Evolutionary conservation across 352 stramenopile genomes (phyloP).

Genomic region (Pythium chondricola): DNA sequence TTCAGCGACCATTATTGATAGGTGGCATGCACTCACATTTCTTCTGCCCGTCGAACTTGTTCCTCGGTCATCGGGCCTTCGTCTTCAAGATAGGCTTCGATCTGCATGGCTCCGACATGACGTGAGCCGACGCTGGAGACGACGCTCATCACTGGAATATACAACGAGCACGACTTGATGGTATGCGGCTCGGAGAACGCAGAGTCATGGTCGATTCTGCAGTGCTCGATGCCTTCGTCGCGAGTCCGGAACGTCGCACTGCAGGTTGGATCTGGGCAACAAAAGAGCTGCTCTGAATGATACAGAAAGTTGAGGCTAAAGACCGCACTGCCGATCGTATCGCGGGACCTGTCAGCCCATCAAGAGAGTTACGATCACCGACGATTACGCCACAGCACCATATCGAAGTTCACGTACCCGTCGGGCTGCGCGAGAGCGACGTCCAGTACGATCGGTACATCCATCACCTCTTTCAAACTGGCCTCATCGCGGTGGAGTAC

Average conservation of each 20-base stretch:
- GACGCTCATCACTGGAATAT: constrained; percentile 37
- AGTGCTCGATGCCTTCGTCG: constrained; percentile 28
- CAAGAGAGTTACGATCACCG: no score
- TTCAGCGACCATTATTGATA: no score
- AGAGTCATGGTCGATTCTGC: constrained; percentile 22
- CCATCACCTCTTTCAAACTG: constrained; percentile 43
- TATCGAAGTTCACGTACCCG: constrained; percentile 11
- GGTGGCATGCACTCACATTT: constrained; percentile 16
- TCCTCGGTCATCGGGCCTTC: constrained; percentile 11
- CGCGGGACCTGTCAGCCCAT: constrained; percentile 6
- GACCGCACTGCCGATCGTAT: constrained; percentile 27
- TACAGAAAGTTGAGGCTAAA: constrained; percentile 78
- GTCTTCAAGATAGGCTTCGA: constrained; percentile 21
- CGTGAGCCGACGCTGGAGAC: background rate
- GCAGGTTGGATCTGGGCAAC: constrained; percentile 33
- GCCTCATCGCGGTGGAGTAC: constrained; percentile 27
- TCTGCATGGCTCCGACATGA: constrained; percentile 11
- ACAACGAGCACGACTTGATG: constrained; percentile 55
- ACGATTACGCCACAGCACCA: no score
- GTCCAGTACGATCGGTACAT: constrained; percentile 34
- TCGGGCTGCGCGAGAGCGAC: constrained; percentile 7
- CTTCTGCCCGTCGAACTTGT: constrained; percentile 9
- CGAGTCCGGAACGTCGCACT: constrained; percentile 26
- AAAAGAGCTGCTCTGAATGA: constrained; percentile 47
- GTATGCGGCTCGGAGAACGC: background rate